Base-by-base conservation (phyloP, 169 alveolate species). In the Miamiensis avidus region DNA sequence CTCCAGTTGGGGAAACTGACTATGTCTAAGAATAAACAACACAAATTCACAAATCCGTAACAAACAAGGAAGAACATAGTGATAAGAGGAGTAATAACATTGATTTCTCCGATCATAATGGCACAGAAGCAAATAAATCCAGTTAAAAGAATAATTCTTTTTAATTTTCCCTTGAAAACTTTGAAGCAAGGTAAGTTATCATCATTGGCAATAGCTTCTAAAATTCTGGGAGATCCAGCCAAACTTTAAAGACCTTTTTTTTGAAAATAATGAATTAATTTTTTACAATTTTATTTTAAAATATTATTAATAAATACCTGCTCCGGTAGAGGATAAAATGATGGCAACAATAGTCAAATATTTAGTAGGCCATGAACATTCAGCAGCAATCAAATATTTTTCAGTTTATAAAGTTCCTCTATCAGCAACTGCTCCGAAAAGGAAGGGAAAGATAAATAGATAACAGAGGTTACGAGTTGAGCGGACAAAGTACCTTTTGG, bases 1-100 rank as follows among this genome's bases (percentile, higher is more conserved):
- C 97, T 84, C 97, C 97, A 94, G 78, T 92, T 92, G 0, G 97
- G 97, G 33, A 92, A 92, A 29, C 94, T 90, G n/a, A 90, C 89
- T 74, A 86, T 78, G 81, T 89, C 92, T 29, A 91, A 91, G 49
- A 94, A 77, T 31, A 91, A 85, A 82, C 97, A 94, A 32, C 95
- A 93, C 33, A 92, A 69, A 84, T 94, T 94, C 29, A 94, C 91
- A 75, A 89, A 89, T 26, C 91, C 90, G 87, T 93, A 90, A 83
- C 93, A 91, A 78, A 92, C 76, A n/a, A 94, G 91, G 81, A 88
- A 94, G 84, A 90, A 92, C 84, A 94, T 92, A 6, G 97, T 91
- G 65, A 90, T 91, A 33, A 94, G 65, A 0, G 97, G 95, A 25
- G 97, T 95, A 15, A 94, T 90, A 73, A 84, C 91, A 34, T 94